These are phyloP conservation scores for Viola odorata DNA, from an alignment of 345 rosid genomes.

Conservation along the genomic window DNA sequence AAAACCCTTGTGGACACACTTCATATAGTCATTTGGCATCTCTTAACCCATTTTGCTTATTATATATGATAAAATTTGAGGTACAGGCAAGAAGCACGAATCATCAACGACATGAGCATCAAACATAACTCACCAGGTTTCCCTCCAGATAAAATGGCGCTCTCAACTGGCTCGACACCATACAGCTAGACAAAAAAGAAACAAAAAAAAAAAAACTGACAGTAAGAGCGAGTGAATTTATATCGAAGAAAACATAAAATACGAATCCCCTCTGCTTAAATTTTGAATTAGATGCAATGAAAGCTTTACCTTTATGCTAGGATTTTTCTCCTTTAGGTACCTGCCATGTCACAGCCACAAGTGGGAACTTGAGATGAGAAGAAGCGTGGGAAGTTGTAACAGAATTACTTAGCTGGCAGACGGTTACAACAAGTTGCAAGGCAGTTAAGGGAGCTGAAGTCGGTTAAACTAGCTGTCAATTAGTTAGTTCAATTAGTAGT, in stretches of 20 bases:
- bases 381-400: too few species aligned
- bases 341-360: too few species aligned
- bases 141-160: slow-evolving; percentile 74
- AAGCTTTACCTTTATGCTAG: slow-evolving; percentile 52
- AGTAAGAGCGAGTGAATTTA: neutral
- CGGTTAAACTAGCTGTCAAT: too few species aligned
- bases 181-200: slow-evolving; percentile 43
- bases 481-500: too few species aligned
- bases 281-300: neutral
- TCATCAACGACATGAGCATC: neutral
- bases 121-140: slow-evolving; percentile 60
- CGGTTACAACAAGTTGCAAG: too few species aligned
- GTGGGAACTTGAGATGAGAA: too few species aligned
- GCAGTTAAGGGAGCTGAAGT: too few species aligned
- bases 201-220: neutral
- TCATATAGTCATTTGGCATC: neutral
- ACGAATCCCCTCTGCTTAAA: neutral
- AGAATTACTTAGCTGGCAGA: too few species aligned
- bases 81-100: neutral
- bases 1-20: neutral
- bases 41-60: neutral
- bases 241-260: neutral
- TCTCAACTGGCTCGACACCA: slow-evolving; percentile 87
- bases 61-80: neutral
- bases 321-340: slow-evolving; percentile 74